Evolutionary conservation across 148 eudicot species (phyloP).

Genomic region (Suaeda aralocaspica): DNA sequence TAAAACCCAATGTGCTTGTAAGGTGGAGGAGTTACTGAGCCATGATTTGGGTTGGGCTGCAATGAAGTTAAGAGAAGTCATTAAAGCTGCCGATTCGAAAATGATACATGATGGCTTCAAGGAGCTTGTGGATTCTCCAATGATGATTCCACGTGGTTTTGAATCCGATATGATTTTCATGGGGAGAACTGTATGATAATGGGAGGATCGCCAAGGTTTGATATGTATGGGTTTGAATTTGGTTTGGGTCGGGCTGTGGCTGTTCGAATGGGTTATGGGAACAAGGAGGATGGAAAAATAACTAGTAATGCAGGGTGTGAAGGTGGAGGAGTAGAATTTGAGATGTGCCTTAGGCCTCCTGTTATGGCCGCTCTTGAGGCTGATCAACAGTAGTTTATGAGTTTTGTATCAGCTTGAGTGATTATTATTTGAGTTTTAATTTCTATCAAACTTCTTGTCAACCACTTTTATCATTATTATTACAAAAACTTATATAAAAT

Average conservation of each 20-base stretch:
- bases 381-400: slow-evolving; percentile 63
- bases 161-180: too few relatives aligned
- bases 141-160: slow-evolving; percentile 15
- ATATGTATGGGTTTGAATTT: slow-evolving; percentile 72
- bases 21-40: slow-evolving; percentile 37
- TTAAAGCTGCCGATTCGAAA: slow-evolving; percentile 39
- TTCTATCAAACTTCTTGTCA: too few relatives aligned
- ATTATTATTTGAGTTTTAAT: too few relatives aligned
- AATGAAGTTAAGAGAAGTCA: slow-evolving; percentile 29
- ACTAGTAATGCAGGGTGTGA: slow-evolving; percentile 65
- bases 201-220: slow-evolving; percentile 34
- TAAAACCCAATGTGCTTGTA: slow-evolving; percentile 19
- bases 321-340: slow-evolving; percentile 61
- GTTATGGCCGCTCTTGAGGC: slow-evolving; percentile 51
- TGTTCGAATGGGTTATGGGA: slow-evolving; percentile 54
- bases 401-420: slow-evolving; percentile 45
- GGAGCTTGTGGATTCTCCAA: background rate
- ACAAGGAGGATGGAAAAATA: slow-evolving; percentile 73
- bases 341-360: slow-evolving; percentile 58
- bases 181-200: too few relatives aligned
- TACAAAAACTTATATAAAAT: too few relatives aligned
- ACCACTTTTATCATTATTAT: too few relatives aligned
- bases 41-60: slow-evolving; percentile 50
- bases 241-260: slow-evolving; percentile 70
- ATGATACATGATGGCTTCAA: background rate